phyloP scores from a whole-genome alignment of 2,329 filamentous ascomycete species.

The Colletotrichum godetiae region DNA sequence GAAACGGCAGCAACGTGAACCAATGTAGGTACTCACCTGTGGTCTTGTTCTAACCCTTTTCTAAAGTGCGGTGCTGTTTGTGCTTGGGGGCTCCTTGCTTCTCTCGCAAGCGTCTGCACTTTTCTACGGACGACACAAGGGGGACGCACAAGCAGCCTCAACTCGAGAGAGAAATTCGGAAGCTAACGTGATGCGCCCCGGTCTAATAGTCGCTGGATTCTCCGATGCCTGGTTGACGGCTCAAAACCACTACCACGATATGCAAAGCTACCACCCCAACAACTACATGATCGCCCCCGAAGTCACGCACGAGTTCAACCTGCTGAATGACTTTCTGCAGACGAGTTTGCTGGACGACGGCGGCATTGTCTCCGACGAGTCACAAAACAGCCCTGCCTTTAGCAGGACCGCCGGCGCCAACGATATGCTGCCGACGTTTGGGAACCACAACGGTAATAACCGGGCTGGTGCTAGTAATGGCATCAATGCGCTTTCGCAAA shows the following conservation, averaged over 20 bases:
- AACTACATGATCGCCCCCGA: slow-evolving; percentile 93
- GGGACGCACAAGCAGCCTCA: neutral
- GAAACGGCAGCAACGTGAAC: slow-evolving; percentile 69
- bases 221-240: slow-evolving; percentile 83
- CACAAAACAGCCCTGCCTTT: slow-evolving; percentile 61
- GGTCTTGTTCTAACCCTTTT: slow-evolving; percentile 27
- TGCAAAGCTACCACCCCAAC: slow-evolving; percentile 89
- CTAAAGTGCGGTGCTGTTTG: neutral
- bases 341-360: slow-evolving; percentile 90
- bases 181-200: slow-evolving; percentile 19
- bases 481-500: slow-evolving; percentile 43
- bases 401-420: slow-evolving; percentile 52
- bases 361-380: slow-evolving; percentile 76
- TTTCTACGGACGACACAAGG: neutral
- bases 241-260: slow-evolving; percentile 90
- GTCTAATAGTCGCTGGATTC: slow-evolving; percentile 76
- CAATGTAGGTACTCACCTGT: slow-evolving; percentile 72
- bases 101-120: slow-evolving; percentile 36
- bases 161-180: neutral
- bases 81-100: slow-evolving; percentile 8
- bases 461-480: slow-evolving; percentile 40
- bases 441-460: slow-evolving; percentile 50
- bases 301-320: slow-evolving; percentile 95
- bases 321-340: slow-evolving; percentile 96
- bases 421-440: slow-evolving; percentile 62